Evolutionary conservation across 2,329 filamentous ascomycete species (phyloP).

Genomic region (Helicocarpus griseus): DNA sequence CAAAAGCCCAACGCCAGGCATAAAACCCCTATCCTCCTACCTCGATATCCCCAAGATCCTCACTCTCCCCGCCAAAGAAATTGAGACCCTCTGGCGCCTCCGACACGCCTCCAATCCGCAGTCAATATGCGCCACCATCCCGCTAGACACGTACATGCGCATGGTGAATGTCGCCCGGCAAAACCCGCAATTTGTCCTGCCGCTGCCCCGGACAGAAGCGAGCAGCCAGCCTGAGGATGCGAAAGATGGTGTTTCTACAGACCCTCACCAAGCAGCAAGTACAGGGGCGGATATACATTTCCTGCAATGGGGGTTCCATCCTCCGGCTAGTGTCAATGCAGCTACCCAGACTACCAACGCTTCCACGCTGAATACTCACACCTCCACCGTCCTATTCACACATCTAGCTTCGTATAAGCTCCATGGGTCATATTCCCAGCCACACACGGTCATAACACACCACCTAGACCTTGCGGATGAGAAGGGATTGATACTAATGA

Average conservation of each 20-base stretch:
- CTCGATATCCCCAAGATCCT: conserved; percentile 72
- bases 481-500: conserved; percentile 75
- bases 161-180: conserved; percentile 62
- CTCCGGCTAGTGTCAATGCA: conserved; percentile 39
- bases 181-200: conserved; percentile 84
- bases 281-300: conserved; percentile 78
- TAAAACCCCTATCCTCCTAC: conserved; percentile 58
- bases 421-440: conserved; percentile 77
- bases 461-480: conserved; percentile 68
- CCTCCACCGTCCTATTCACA: conserved; percentile 79
- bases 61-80: conserved; percentile 65
- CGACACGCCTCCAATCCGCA: conserved; percentile 64
- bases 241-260: conserved; percentile 18
- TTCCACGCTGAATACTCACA: conserved; percentile 43
- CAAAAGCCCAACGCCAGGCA: conserved; percentile 33
- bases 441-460: conserved; percentile 90
- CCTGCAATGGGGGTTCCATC: conserved; percentile 89
- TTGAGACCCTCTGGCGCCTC: conserved; percentile 82
- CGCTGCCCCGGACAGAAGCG: conserved; percentile 49
- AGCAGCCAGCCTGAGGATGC: conserved; percentile 7
- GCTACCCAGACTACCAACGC: conserved; percentile 14
- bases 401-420: conserved; percentile 88
- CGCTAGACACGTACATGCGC: conserved; percentile 59
- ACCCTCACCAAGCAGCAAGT: conserved; percentile 15
- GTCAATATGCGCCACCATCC: conserved; percentile 76